Percentiles rank a stretch among this genome's conserved stretches.
phyloP scores from a whole-genome alignment of 1,284 basidiomycete genomes.

The Heterobasidion irregulare region DNA sequence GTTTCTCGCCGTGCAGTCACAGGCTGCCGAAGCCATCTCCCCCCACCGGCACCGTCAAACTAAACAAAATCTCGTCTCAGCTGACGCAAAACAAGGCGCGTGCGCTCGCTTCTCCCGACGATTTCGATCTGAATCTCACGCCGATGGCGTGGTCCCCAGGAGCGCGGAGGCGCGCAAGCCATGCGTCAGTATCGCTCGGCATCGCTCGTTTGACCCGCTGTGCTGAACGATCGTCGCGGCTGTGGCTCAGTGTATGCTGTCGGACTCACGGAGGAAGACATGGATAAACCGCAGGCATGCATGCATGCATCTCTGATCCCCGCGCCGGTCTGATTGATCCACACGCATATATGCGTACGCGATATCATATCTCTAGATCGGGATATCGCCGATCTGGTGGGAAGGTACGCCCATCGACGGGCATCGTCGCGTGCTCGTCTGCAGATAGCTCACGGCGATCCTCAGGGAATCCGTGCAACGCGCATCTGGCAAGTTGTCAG shows the following conservation, averaged over 20 bases:
- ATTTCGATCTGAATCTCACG: background rate
- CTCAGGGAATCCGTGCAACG: constrained; percentile 75
- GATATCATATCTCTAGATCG: constrained; percentile 41
- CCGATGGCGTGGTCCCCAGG: constrained; percentile 25
- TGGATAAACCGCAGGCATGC: constrained; percentile 71
- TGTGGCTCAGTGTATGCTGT: constrained; percentile 58
- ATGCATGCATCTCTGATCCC: background rate
- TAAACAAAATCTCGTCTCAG: constrained; percentile 66
- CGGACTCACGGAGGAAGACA: constrained; percentile 70
- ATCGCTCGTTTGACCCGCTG: background rate
- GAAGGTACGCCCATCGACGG: constrained; percentile 47
- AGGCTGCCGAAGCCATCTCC: constrained; percentile 29
- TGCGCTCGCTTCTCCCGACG: background rate
- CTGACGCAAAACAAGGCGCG: constrained; percentile 62
- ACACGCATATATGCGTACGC: background rate
- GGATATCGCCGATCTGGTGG: constrained; percentile 83
- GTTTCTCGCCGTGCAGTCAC: constrained; percentile 24
- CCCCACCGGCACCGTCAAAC: constrained; percentile 31
- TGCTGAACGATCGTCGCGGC: constrained; percentile 2
- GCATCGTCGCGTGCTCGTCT: background rate
- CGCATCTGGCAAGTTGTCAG: constrained; percentile 49
- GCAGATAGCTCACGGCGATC: background rate
- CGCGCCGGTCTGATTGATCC: background rate
- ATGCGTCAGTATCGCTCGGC: constrained; percentile 53
- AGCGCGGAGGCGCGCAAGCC: constrained; percentile 69